Base-by-base conservation (phyloP, 1,139 yeast genomes). In the Kurtzmaniella natalensis region DNA sequence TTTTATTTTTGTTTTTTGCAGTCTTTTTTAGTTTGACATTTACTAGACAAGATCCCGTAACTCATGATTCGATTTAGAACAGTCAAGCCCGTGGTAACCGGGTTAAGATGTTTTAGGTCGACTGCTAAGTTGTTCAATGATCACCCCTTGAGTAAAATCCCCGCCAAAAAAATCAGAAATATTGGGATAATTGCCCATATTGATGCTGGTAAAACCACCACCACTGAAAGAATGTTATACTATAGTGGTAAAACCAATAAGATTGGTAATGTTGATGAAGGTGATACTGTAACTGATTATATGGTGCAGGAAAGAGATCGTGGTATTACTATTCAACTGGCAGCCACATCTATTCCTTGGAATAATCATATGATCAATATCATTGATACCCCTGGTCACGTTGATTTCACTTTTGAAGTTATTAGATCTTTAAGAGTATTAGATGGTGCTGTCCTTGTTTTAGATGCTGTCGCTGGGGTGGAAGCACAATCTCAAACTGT, bases 341-440 rank as follows among this genome's bases (percentile, higher is more conserved):
- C 98, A 0, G 97, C 98, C 0, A 88, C 89, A 30, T 78, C 96
- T 0, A 75, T 94, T 39, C 82, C 87, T 24, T 92, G 98, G 97
- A 79, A 80, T 40, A 59, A 62, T 13, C 76, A 78, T 48, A 77
- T 77, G 44, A 79, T 94, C 48, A 92, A 92, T 53, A 69, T 92
- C 35, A 87, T 92, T 17, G 99, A 92, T 54, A 89, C 99, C 0
- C 99, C 99, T 1, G 99, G 99, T 0, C 99, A 92, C 58, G 97
- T 96, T 0, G 99, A 92, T 56, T 92, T 92, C 54, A 85, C 95
- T 0, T 92, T 89, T 55, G 99, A 92, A 56, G 98, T 94, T 5
- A 85, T 79, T 2, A 64, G 97, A 37, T 81, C 97, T 0, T 70
- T 92, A 39, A 70, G 96, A 41, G 96, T 92, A 1, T 64, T 92